Base-by-base conservation (phyloP, 148 eudicot genomes). In the Polygonum aviculare region DNA sequence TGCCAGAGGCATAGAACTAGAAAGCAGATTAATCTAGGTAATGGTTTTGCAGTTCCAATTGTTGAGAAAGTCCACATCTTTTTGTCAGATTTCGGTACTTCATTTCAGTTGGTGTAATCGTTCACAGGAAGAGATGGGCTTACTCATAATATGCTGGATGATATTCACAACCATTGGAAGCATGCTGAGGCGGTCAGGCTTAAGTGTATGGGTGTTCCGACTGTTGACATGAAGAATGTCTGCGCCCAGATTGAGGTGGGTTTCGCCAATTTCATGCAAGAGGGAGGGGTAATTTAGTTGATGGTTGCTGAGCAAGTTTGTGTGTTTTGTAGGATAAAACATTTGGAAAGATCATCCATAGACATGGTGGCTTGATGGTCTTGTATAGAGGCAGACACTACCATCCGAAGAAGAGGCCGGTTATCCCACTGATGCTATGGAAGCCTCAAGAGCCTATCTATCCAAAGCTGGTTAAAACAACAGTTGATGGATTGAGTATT, bases 191-290 rank as follows among this genome's bases (percentile, higher is more conserved):
- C 89, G 41, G 85, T 92, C 76, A 89, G 98, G 87, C 86, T 95
- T 12, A 95, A 87, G 84, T 95, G 98, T 78, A 88, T 95, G 98
- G 98, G 96, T 47, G 98, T 95, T 49, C 97, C 97, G 44, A 94
- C 98, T 63, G 88, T 94, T 65, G 94, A 92, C 85, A 92, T 94
- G 98, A 81, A 92, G 81, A 94, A 92, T 74, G 83, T 94, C 14
- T 87, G 90, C 81, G 22, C 79, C 50, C 97, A 95, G 75, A 83
- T 95, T 83, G 96, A 92, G 98, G 97, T 95, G 79, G 54, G 19
- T 11, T 52, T 52, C 18, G 18, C 59, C 31, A 26, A 1, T 36
- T 65, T 65, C 39, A 31, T 47, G 12, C 50, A 47, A 47, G 50
- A 47, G 8, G 50, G 50, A 47, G 8, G 50, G 12, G 12, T 12